phyloP scores from a whole-genome alignment of 73 alveolate genomes.

The Tetrahymena malaccensis region DNA sequence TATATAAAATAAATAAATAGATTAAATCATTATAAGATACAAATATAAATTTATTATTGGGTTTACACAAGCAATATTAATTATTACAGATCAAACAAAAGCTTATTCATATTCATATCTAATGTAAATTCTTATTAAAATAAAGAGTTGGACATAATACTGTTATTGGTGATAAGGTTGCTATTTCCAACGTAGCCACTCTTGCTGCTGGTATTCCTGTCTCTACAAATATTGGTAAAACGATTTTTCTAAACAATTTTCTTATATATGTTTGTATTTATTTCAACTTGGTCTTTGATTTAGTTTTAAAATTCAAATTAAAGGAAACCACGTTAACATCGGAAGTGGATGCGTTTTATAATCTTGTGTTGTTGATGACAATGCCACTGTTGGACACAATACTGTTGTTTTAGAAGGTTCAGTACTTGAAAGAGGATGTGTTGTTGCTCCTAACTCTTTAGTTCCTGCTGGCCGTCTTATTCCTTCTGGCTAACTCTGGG shows the following conservation, averaged over 20 bases:
- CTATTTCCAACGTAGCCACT: slow-evolving; percentile 50
- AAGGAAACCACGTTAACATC: slow-evolving; percentile 48
- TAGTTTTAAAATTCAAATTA: too few relatives aligned
- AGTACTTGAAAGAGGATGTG: slow-evolving; percentile 61
- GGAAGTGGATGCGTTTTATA: slow-evolving; percentile 53
- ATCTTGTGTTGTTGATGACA: slow-evolving; percentile 60
- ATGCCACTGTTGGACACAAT: slow-evolving; percentile 62
- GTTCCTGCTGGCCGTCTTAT: slow-evolving; percentile 84
- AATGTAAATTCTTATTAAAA: neutral
- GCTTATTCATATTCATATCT: neutral
- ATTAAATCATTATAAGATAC: neutral
- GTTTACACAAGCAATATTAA: neutral
- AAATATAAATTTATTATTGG: neutral
- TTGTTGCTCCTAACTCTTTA: slow-evolving; percentile 55
- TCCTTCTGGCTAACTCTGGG: slow-evolving; percentile 87
- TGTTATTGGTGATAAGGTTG: slow-evolving; percentile 67
- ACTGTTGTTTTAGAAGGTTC: slow-evolving; percentile 67
- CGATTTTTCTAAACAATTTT: neutral
- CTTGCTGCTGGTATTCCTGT: slow-evolving; percentile 64
- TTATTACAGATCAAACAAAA: too few relatives aligned
- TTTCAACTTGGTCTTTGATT: too few relatives aligned
- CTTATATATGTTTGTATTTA: too few relatives aligned
- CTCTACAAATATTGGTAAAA: slow-evolving; percentile 51
- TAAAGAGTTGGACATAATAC: slow-evolving; percentile 47
- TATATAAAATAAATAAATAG: neutral